phyloP scores from a whole-genome alignment of 2,329 filamentous ascomycete species.

The Trichophyton mentagrophytes region DNA sequence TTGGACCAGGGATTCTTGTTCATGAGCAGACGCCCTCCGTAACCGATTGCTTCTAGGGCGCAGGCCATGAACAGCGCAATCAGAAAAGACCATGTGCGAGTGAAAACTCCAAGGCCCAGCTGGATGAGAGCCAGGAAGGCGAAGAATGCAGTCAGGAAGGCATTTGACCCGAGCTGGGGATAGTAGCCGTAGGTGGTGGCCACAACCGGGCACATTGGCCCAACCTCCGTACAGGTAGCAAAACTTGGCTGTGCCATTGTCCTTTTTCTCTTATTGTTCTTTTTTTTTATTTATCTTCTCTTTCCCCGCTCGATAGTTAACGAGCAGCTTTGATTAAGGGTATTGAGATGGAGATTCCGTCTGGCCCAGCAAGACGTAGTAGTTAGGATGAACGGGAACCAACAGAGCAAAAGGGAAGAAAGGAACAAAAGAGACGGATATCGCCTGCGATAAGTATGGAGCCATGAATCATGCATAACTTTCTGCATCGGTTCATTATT shows the following conservation, averaged over 20 bases:
- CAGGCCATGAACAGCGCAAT: slow-evolving; percentile 38
- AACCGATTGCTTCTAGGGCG: slow-evolving; percentile 42
- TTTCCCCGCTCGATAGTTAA: neutral
- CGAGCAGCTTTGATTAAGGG: neutral
- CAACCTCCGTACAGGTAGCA: slow-evolving; percentile 9
- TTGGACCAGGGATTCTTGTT: slow-evolving; percentile 40
- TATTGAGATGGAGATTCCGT: neutral
- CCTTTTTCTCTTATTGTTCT: neutral
- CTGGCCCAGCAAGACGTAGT: neutral
- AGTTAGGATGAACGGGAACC: neutral
- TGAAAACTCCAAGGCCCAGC: slow-evolving; percentile 37
- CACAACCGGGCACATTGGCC: slow-evolving; percentile 31
- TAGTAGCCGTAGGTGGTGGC: slow-evolving; percentile 43
- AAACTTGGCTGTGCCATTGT: slow-evolving; percentile 4
- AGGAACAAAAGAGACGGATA: slow-evolving; percentile 3
- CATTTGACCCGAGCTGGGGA: slow-evolving; percentile 40
- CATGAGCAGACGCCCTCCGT: slow-evolving; percentile 43
- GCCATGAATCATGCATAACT: neutral
- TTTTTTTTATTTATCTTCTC: neutral
- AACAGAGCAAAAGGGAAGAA: neutral
- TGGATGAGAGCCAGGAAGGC: slow-evolving; percentile 38
- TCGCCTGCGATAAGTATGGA: neutral
- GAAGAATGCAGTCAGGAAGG: slow-evolving; percentile 42
- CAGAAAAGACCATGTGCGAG: slow-evolving; percentile 45
- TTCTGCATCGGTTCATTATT: neutral